A percentile compares a stretch with the other conserved stretches of the same genome.
These are phyloP conservation scores for Oryza meyeriana DNA, from an alignment of 176 grass and related monocot genomes.

Conservation along the genomic window DNA sequence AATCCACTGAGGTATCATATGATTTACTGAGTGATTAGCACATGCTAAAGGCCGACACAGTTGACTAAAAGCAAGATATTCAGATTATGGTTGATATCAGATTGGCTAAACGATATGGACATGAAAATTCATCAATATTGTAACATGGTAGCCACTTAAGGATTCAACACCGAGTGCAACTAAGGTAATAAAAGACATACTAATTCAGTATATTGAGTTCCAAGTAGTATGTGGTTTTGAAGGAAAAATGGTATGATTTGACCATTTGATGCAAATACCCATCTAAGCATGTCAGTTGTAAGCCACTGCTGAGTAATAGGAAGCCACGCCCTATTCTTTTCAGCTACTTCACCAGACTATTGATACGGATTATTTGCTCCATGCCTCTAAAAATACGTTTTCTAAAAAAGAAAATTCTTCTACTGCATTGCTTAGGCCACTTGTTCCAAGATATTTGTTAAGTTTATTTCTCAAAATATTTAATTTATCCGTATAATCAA, in stretches of 20 bases:
- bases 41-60: neutral
- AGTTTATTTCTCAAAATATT: too few relatives aligned
- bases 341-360: too few relatives aligned
- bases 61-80: neutral
- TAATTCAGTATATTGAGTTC: neutral
- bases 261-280: too few relatives aligned
- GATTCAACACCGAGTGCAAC: neutral
- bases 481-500: too few relatives aligned
- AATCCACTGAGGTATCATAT: neutral
- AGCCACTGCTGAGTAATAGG: too few relatives aligned
- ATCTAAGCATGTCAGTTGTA: too few relatives aligned
- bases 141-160: neutral
- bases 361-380: too few relatives aligned
- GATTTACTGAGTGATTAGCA: neutral
- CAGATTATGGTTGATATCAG: neutral
- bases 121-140: neutral
- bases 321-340: too few relatives aligned
- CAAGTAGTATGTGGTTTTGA: neutral
- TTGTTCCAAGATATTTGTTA: too few relatives aligned
- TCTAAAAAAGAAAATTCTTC: too few relatives aligned
- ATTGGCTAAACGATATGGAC: neutral
- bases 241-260: neutral
- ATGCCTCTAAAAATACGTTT: too few relatives aligned
- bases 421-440: too few relatives aligned
- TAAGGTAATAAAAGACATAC: neutral